Percentiles rank a stretch among this genome's conserved stretches.
These are phyloP conservation scores for Phanerodontia chrysosporium DNA, from an alignment of 768 basidiomycete genomes.

Conservation along the genomic window DNA sequence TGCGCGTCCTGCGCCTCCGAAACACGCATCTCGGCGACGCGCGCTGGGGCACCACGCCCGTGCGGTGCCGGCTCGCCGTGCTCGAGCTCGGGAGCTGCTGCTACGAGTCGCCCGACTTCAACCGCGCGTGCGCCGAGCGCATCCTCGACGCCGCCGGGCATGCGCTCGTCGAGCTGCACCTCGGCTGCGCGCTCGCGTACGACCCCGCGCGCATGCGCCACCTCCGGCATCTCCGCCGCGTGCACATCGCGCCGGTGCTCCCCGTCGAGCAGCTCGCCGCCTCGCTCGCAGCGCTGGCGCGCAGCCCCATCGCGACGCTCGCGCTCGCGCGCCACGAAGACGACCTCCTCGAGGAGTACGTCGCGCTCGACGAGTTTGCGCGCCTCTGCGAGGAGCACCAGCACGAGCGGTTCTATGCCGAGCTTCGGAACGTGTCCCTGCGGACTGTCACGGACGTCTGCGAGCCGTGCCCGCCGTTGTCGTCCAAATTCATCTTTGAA, in stretches of 20 bases:
- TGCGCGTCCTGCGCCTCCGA: conserved; percentile 56
- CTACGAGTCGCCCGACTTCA: conserved; percentile 49
- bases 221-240: conserved; percentile 44
- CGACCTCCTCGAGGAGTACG: conserved; percentile 55
- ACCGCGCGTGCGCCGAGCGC: conserved; percentile 50
- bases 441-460: conserved; percentile 32
- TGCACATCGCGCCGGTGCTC: conserved; percentile 59
- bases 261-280: conserved; percentile 55
- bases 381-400: conserved; percentile 41
- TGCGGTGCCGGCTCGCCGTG: conserved; percentile 47
- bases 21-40: conserved; percentile 69
- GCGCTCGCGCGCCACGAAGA: conserved; percentile 58
- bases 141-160: conserved; percentile 56
- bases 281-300: conserved; percentile 53
- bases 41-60: conserved; percentile 45
- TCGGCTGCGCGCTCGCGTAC: conserved; percentile 40
- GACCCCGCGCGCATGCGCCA: conserved; percentile 31
- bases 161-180: conserved; percentile 50
- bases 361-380: conserved; percentile 53
- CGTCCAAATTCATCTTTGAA: conserved; percentile 2
- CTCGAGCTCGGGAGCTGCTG: conserved; percentile 54
- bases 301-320: conserved; percentile 53
- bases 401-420: conserved; percentile 41
- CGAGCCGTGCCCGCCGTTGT: conserved; percentile 10
- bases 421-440: conserved; percentile 46